Conservation (phyloP, 805 yeast genomes). For the Isabelozyma pseudorhagii region DNA sequence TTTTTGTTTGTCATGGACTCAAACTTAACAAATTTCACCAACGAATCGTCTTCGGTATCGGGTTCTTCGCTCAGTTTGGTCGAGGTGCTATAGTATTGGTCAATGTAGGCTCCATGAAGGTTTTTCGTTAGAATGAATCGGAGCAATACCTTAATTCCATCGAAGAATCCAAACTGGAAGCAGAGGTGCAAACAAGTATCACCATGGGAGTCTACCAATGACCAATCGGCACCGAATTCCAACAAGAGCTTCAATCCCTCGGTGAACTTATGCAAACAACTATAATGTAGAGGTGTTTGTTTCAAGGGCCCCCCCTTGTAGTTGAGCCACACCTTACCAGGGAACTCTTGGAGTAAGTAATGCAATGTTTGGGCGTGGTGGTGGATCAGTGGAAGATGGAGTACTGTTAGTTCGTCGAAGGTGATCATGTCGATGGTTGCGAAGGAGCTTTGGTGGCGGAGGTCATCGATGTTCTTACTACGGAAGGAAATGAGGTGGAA, state of each 20-base stretch:
- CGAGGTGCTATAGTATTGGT: neutral
- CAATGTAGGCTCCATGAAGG: neutral
- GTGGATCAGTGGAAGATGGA: conserved; percentile 31
- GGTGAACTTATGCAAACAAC: conserved; percentile 31
- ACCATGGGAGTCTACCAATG: conserved; percentile 24
- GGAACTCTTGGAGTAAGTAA: conserved; percentile 41
- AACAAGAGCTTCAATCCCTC: conserved; percentile 37
- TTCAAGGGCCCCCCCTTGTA: conserved; percentile 25
- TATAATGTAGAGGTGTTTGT: conserved; percentile 38
- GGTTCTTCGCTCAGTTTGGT: neutral
- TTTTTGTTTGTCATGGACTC: conserved; percentile 20
- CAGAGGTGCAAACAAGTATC: conserved; percentile 38
- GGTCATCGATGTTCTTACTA: conserved; percentile 15
- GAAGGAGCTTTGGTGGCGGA: neutral
- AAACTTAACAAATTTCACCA: conserved; percentile 13
- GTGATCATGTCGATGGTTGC: conserved; percentile 30
- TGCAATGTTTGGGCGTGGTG: conserved; percentile 41
- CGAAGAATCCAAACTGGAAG: conserved; percentile 32
- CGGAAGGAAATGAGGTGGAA: conserved; percentile 35
- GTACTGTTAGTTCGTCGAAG: conserved; percentile 32
- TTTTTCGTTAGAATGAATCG: conserved; percentile 5
- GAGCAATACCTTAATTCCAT: conserved; percentile 27
- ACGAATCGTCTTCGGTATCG: conserved; percentile 4
- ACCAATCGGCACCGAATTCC: conserved; percentile 41
- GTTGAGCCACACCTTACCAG: conserved; percentile 35